These are phyloP conservation scores for Fagopyrum esculentum DNA, from an alignment of 148 eudicot species.

Conservation along the genomic window DNA sequence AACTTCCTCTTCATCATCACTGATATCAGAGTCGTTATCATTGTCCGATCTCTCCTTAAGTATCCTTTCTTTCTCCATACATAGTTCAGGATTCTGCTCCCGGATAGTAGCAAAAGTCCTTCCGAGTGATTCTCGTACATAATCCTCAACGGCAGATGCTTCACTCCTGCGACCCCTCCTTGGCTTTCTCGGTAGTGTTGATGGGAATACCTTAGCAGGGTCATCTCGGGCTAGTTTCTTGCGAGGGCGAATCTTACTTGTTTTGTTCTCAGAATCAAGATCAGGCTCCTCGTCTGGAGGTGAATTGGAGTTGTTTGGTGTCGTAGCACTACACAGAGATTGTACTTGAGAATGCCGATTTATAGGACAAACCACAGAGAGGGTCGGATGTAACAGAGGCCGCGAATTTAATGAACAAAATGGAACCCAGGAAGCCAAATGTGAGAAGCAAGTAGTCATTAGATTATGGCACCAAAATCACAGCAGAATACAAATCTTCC, in stretches of 20 bases:
- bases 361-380: not conserved
- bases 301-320: constrained; percentile 20
- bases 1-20: constrained; percentile 29
- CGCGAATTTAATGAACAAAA: not conserved
- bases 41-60: constrained; percentile 38
- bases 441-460: not conserved
- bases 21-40: constrained; percentile 24
- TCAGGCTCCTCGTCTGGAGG: constrained; percentile 22
- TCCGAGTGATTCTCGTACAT: constrained; percentile 47
- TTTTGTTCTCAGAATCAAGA: constrained; percentile 23
- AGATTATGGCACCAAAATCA: not conserved
- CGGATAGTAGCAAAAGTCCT: constrained; percentile 60
- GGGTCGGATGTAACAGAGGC: not conserved
- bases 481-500: too few relatives aligned
- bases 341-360: constrained; percentile 6
- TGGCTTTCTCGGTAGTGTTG: constrained; percentile 56
- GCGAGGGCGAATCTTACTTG: constrained; percentile 20
- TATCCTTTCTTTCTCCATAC: constrained; percentile 34
- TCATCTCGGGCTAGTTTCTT: constrained; percentile 27
- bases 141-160: constrained; percentile 85
- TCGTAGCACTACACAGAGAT: constrained; percentile 28
- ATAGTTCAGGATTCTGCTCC: constrained; percentile 52
- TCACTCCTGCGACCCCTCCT: constrained; percentile 87
- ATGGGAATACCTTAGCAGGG: constrained; percentile 20
- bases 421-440: not conserved